phyloP scores from a whole-genome alignment of 352 stramenopile genomes.

The Phytophthora melonis region DNA sequence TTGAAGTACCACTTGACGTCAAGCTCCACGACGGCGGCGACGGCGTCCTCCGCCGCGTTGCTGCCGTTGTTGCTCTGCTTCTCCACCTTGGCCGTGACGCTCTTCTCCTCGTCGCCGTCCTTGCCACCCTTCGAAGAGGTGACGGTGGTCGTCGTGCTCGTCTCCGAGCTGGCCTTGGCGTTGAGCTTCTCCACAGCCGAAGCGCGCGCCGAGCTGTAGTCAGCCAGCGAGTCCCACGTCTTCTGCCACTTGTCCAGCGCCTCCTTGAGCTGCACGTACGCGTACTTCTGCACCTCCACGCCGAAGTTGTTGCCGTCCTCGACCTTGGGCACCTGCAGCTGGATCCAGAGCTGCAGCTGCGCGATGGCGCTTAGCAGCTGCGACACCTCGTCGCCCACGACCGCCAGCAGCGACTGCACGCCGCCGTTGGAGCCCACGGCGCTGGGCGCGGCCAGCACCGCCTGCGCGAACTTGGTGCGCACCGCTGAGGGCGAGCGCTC shows the following conservation, averaged over 20 bases:
- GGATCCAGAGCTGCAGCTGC: conserved; percentile 76
- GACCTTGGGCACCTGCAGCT: conserved; percentile 78
- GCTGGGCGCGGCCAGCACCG: conserved; percentile 39
- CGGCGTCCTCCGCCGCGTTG: conserved; percentile 58
- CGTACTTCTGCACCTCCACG: conserved; percentile 87
- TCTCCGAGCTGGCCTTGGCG: conserved; percentile 69
- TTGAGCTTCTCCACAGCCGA: conserved; percentile 79
- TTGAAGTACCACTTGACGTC: conserved; percentile 91
- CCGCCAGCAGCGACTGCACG: conserved; percentile 48
- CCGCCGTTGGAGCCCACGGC: conserved; percentile 51
- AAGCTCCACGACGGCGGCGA: conserved; percentile 75
- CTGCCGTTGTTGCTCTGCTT: conserved; percentile 53
- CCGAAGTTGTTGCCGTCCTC: conserved; percentile 91
- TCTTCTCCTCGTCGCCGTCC: conserved; percentile 80
- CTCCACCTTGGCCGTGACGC: conserved; percentile 61
- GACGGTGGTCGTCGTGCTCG: conserved; percentile 62
- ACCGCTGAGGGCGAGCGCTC: conserved; percentile 55
- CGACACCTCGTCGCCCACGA: conserved; percentile 68
- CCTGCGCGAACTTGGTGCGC: conserved; percentile 46
- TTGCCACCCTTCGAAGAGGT: conserved; percentile 71
- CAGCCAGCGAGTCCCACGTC: conserved; percentile 72
- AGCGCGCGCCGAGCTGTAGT: conserved; percentile 76
- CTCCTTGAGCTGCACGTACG: conserved; percentile 75
- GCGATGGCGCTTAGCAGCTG: conserved; percentile 54
- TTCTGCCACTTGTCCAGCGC: conserved; percentile 76